Conservation (phyloP, 768 basidiomycete genomes). For the Piloderma croceum region DNA sequence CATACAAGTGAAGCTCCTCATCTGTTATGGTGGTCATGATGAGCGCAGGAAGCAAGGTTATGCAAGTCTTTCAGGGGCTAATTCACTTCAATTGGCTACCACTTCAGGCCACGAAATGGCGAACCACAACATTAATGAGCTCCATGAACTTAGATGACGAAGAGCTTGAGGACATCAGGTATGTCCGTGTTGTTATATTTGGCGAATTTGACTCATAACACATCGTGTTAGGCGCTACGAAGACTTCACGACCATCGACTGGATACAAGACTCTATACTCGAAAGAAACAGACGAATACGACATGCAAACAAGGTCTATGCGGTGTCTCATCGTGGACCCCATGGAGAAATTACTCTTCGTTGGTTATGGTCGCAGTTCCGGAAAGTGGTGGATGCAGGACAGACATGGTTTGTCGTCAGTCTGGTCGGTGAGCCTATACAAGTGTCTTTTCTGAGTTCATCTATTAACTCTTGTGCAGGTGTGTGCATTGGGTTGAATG, state of each 20-base stretch:
- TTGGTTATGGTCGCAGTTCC: constrained; percentile 59
- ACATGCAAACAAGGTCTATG: constrained; percentile 43
- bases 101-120: background rate
- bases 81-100: background rate
- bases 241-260: constrained; percentile 95
- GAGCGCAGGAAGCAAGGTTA: background rate
- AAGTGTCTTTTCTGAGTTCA: background rate
- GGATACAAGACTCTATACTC: constrained; percentile 92
- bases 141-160: constrained; percentile 54
- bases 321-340: constrained; percentile 39
- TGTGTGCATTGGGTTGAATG: constrained; percentile 84
- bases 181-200: constrained; percentile 8
- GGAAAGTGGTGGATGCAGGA: constrained; percentile 57
- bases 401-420: constrained; percentile 93
- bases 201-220: constrained; percentile 10
- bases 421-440: constrained; percentile 69
- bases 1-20: constrained; percentile 38
- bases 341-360: constrained; percentile 45
- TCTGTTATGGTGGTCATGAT: constrained; percentile 43
- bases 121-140: constrained; percentile 21
- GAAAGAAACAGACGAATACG: constrained; percentile 78
- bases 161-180: constrained; percentile 66
- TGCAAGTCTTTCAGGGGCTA: too few relatives aligned
- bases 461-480: constrained; percentile 41
- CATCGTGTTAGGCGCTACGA: constrained; percentile 71